Evolutionary conservation across 257 asterid species (phyloP).

Genomic region (Phtheirospermum japonicum): DNA sequence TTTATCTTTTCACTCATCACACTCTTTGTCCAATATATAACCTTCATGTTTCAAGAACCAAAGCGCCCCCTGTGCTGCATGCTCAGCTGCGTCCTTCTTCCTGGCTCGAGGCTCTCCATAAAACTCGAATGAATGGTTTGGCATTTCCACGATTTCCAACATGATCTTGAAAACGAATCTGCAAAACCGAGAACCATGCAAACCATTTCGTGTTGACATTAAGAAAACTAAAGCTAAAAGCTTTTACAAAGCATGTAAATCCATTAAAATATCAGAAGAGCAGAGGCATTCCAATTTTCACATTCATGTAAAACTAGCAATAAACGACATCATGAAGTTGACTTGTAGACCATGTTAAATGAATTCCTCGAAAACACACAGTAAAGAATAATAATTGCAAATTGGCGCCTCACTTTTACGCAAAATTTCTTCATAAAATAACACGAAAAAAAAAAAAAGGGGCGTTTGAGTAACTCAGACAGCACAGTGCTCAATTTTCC

Average conservation of each 20-base stretch:
- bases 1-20: conserved; percentile 1
- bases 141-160: conserved; percentile 51
- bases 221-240: conserved; percentile 1
- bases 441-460: too few species aligned
- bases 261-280: too few species aligned
- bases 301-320: too few species aligned
- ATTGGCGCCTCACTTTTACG: too few species aligned
- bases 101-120: conserved; percentile 53
- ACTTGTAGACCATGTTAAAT: not conserved
- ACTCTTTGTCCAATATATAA: conserved; percentile 35
- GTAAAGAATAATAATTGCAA: too few species aligned
- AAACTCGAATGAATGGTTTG: conserved; percentile 44
- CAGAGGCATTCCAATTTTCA: too few species aligned
- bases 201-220: conserved; percentile 8
- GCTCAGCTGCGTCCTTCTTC: conserved; percentile 82
- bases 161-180: conserved; percentile 65
- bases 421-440: too few species aligned
- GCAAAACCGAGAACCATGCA: conserved; percentile 15
- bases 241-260: conserved; percentile 1
- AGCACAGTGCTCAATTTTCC: not conserved
- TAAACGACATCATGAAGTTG: not conserved
- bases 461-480: not conserved
- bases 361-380: not conserved
- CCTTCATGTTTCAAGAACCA: conserved; percentile 68
- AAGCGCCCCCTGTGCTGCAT: conserved; percentile 77